Evolutionary conservation across 352 stramenopile species (phyloP).

Genomic region (Phytophthora colocasiae): DNA sequence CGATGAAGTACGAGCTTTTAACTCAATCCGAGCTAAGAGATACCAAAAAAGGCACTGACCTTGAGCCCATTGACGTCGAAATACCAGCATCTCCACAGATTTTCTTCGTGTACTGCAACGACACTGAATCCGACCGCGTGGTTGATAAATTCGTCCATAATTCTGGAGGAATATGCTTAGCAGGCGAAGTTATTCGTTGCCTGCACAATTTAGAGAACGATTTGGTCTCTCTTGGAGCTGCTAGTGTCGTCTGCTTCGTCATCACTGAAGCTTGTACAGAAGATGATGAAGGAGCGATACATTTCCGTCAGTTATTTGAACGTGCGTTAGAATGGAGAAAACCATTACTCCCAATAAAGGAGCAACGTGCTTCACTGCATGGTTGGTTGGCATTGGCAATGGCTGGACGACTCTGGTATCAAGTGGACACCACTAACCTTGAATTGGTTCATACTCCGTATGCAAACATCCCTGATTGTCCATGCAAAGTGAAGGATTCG

Average conservation of each 20-base stretch:
- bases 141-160: conserved; percentile 23
- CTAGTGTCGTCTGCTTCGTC: conserved; percentile 42
- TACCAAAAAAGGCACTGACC: neutral
- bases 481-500: conserved; percentile 55
- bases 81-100: conserved; percentile 11
- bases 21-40: conserved; percentile 7
- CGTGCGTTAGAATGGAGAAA: conserved; percentile 43
- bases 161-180: conserved; percentile 9
- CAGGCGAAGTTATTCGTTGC: conserved; percentile 20
- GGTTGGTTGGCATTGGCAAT: conserved; percentile 57
- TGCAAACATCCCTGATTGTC: conserved; percentile 44
- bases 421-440: conserved; percentile 44
- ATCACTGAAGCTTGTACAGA: conserved; percentile 44
- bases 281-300: conserved; percentile 1
- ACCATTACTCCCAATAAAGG: conserved; percentile 53
- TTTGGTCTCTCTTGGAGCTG: conserved; percentile 26
- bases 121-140: conserved; percentile 6
- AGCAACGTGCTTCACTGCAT: conserved; percentile 30
- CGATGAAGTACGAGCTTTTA: conserved; percentile 28
- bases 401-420: conserved; percentile 65
- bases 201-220: conserved; percentile 28
- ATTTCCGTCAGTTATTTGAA: conserved; percentile 50
- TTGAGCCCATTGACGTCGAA: neutral
- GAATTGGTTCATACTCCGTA: conserved; percentile 49
- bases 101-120: conserved; percentile 29